phyloP scores from a whole-genome alignment of 2,329 filamentous ascomycete genomes.

The Hortaea sp. region DNA sequence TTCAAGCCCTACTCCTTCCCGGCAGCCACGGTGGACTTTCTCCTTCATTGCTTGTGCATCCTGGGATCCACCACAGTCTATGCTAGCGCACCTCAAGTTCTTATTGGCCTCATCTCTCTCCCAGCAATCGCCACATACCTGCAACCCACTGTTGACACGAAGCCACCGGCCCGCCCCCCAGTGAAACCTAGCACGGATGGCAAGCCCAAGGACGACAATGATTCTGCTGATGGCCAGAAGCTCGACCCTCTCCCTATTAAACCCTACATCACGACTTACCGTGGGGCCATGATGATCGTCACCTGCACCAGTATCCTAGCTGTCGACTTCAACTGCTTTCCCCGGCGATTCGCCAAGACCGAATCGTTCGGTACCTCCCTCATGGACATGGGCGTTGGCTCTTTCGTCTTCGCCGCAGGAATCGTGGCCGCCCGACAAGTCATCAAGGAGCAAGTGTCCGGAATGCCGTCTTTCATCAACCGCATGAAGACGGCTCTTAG shows the following conservation, averaged over 20 bases:
- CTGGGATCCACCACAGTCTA: constrained; percentile 83
- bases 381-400: constrained; percentile 96
- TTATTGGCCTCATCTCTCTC: constrained; percentile 63
- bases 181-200: constrained; percentile 10
- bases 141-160: constrained; percentile 29
- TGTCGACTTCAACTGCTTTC: constrained; percentile 89
- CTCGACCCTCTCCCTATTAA: constrained; percentile 60
- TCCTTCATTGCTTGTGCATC: constrained; percentile 74
- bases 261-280: constrained; percentile 85
- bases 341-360: constrained; percentile 89
- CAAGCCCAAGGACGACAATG: constrained; percentile 13
- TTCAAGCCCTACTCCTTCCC: constrained; percentile 65
- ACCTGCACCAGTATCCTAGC: constrained; percentile 91
- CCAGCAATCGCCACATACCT: constrained; percentile 49
- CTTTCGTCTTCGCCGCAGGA: constrained; percentile 91
- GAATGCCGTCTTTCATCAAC: constrained; percentile 38
- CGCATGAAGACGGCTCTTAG: constrained; percentile 60
- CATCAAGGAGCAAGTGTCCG: constrained; percentile 48
- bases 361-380: constrained; percentile 99
- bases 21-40: constrained; percentile 67
- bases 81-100: constrained; percentile 59
- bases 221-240: constrained; percentile 7
- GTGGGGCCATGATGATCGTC: constrained; percentile 80
- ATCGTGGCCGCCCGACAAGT: constrained; percentile 78
- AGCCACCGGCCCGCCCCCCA: constrained; percentile 10